Evolutionary conservation across 495 filamentous ascomycete genomes (phyloP).

Genomic region (Xylaria curta): DNA sequence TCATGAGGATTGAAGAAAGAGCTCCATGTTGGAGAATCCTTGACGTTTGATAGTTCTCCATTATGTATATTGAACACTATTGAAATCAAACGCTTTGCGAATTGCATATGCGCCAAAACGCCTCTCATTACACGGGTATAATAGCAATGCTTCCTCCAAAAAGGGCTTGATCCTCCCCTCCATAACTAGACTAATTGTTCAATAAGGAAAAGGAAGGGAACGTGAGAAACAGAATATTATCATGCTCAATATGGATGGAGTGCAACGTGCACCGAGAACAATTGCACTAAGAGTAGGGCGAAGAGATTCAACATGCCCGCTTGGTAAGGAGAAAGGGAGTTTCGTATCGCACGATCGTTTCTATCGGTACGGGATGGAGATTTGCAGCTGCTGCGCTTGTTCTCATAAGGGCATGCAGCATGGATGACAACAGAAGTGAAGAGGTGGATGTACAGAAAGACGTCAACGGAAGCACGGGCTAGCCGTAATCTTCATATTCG

Average conservation of each 20-base stretch:
- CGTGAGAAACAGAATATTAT: constrained; percentile 1
- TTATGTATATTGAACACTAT: background rate
- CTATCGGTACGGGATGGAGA: constrained; percentile 1
- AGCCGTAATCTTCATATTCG: too few relatives aligned
- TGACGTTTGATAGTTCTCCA: background rate
- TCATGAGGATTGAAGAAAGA: background rate
- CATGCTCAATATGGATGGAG: background rate
- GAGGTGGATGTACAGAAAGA: background rate
- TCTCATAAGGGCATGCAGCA: background rate
- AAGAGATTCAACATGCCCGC: background rate
- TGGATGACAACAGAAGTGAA: background rate
- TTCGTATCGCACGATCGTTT: constrained; percentile 5
- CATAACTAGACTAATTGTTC: background rate
- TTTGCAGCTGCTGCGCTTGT: background rate
- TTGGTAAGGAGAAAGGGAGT: background rate
- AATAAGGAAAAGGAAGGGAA: background rate
- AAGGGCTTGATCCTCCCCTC: background rate
- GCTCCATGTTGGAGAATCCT: background rate
- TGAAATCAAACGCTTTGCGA: background rate
- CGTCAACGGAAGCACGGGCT: background rate
- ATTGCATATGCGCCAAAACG: background rate
- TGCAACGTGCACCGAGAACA: background rate
- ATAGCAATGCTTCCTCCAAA: background rate
- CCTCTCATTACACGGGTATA: constrained; percentile 2
- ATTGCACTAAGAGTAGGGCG: background rate